A percentile compares a stretch with the other conserved stretches of the same genome.
Conservation (phyloP, 208 protist genomes). For the Spongospora subterranea region DNA sequence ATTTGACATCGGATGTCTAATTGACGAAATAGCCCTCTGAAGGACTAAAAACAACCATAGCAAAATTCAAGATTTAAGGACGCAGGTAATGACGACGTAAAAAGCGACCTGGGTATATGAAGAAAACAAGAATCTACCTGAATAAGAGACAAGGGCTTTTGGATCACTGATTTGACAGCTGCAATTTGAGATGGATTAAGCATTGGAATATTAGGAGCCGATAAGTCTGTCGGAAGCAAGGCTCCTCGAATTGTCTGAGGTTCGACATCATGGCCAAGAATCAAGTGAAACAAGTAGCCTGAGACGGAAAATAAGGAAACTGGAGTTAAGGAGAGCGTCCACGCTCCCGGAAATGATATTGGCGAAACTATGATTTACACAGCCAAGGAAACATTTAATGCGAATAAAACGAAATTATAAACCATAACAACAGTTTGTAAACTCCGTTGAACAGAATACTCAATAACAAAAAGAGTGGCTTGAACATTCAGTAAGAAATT, state of each 20-base stretch:
- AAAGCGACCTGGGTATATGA: too few species aligned
- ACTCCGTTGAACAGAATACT: too few species aligned
- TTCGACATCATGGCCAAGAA: constrained; percentile 86
- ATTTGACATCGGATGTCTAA: background rate
- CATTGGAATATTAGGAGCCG: constrained; percentile 78
- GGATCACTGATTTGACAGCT: constrained; percentile 82
- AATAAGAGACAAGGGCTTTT: constrained; percentile 83
- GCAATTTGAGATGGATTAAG: constrained; percentile 83
- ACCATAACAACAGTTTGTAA: too few species aligned
- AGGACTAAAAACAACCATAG: too few species aligned
- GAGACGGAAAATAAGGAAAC: background rate
- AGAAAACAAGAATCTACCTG: constrained; percentile 62
- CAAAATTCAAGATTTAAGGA: background rate
- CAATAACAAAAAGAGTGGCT: too few species aligned
- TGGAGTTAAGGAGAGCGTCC: too few species aligned
- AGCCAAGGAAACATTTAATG: too few species aligned
- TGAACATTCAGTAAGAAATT: background rate
- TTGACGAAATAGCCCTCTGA: too few species aligned
- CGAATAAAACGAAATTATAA: too few species aligned
- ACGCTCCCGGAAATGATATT: too few species aligned
- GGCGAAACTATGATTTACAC: too few species aligned
- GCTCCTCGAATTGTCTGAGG: constrained; percentile 57
- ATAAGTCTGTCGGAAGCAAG: constrained; percentile 69
- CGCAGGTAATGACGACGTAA: too few species aligned
- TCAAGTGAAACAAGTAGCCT: constrained; percentile 85